Percentiles rank a stretch among this genome's conserved stretches.
These are phyloP conservation scores for Lactarius tabidus DNA, from an alignment of 768 basidiomycete species.

Conservation along the genomic window DNA sequence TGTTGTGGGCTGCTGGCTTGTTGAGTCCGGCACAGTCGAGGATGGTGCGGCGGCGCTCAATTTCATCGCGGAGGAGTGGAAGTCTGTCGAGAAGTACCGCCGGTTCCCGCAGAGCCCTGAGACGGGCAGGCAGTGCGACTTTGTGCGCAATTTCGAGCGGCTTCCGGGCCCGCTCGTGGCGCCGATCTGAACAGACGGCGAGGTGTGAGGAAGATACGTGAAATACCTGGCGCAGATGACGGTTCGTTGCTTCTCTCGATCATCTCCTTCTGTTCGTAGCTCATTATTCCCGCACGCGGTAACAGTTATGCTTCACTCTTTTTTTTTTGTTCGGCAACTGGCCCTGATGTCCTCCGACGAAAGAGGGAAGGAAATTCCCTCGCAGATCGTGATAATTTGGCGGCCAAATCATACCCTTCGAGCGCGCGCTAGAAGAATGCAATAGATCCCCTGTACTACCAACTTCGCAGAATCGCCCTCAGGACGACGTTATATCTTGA, in stretches of 20 bases:
- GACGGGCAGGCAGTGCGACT: constrained; percentile 75
- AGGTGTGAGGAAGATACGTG: background rate
- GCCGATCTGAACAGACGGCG: background rate
- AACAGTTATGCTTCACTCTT: background rate
- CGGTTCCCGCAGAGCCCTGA: constrained; percentile 75
- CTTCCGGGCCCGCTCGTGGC: background rate
- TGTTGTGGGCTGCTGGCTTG: constrained; percentile 72
- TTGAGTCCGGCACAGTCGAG: constrained; percentile 57
- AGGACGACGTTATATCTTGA: background rate
- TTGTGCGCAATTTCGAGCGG: constrained; percentile 53
- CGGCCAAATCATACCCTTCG: constrained; percentile 6
- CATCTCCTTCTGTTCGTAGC: background rate
- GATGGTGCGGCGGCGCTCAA: constrained; percentile 61
- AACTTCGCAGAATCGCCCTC: background rate
- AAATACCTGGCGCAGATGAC: background rate
- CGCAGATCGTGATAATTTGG: constrained; percentile 4
- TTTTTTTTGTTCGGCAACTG: background rate
- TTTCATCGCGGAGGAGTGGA: constrained; percentile 67
- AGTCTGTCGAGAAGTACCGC: constrained; percentile 71
- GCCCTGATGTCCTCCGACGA: constrained; percentile 4
- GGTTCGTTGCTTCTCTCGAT: background rate
- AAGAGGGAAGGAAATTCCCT: background rate
- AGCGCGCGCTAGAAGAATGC: background rate
- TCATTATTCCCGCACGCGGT: no score
- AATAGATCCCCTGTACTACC: background rate